phyloP scores from a whole-genome alignment of 257 asterid genomes.

The Solanum boliviense region DNA sequence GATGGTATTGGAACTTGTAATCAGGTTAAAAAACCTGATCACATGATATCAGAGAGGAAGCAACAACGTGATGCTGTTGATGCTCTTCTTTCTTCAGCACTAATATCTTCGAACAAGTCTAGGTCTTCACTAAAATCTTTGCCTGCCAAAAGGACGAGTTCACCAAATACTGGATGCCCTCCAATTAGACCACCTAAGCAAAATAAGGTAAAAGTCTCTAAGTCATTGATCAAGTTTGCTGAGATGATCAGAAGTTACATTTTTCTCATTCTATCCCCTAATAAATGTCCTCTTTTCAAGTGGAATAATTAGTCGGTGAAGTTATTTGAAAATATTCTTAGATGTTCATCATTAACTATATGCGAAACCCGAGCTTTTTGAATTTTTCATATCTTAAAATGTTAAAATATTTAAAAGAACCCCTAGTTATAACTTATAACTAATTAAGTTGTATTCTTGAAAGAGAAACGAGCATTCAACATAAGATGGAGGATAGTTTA shows the following conservation, averaged over 20 bases:
- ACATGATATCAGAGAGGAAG: constrained; percentile 46
- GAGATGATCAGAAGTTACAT: not conserved
- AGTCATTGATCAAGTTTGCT: not conserved
- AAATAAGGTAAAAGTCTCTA: constrained; percentile 25
- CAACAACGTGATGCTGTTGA: constrained; percentile 91
- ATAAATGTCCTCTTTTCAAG: not conserved
- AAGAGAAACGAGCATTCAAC: not conserved
- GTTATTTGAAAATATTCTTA: not conserved
- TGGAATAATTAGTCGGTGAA: not conserved
- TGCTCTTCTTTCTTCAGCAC: constrained; percentile 89
- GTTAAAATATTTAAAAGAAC: not conserved
- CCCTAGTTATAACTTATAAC: not conserved
- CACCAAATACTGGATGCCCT: constrained; percentile 13
- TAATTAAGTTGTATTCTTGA: not conserved
- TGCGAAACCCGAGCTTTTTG: not conserved
- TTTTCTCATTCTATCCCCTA: not conserved
- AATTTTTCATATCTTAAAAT: not conserved
- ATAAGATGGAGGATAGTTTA: not conserved
- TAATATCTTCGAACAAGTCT: constrained; percentile 74
- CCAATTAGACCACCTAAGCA: constrained; percentile 37
- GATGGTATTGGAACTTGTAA: constrained; percentile 17
- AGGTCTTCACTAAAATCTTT: constrained; percentile 33
- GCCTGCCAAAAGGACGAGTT: constrained; percentile 32
- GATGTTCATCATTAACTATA: not conserved
- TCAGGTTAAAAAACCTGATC: constrained; percentile 25